These are phyloP conservation scores for Solanum ossicruentum DNA, from an alignment of 257 asterid species.

Conservation along the genomic window DNA sequence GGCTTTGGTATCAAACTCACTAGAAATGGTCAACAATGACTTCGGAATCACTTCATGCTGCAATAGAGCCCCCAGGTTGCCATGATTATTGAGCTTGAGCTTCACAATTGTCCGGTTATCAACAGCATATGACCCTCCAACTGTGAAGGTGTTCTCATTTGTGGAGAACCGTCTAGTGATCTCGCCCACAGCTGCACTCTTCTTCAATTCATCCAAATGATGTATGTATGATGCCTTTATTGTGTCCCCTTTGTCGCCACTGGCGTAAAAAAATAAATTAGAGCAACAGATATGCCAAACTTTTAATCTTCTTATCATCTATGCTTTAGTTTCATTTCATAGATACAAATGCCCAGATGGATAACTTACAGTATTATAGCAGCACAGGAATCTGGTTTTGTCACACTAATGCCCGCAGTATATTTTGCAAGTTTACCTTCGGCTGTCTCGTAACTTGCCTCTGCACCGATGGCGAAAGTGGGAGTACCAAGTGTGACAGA, in stretches of 20 bases:
- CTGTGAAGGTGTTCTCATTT: slow-evolving; percentile 67
- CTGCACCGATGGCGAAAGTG: slow-evolving; percentile 77
- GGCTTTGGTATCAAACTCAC: slow-evolving; percentile 73
- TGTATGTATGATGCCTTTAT: slow-evolving; percentile 58
- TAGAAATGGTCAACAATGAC: slow-evolving; percentile 54
- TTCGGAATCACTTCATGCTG: slow-evolving; percentile 61
- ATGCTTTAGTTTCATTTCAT: neutral
- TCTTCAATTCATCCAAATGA: slow-evolving; percentile 39
- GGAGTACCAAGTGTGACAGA: slow-evolving; percentile 72
- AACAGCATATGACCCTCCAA: slow-evolving; percentile 64
- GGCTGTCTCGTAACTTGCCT: slow-evolving; percentile 70
- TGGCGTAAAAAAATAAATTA: neutral
- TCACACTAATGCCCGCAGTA: slow-evolving; percentile 69
- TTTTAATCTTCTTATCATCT: neutral
- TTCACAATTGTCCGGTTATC: slow-evolving; percentile 50
- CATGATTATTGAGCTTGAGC: slow-evolving; percentile 68
- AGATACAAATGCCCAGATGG: neutral
- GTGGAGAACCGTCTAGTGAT: slow-evolving; percentile 57
- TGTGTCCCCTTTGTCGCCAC: slow-evolving; percentile 75
- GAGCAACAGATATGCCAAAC: neutral
- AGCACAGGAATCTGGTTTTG: slow-evolving; percentile 65
- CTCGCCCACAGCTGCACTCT: slow-evolving; percentile 54
- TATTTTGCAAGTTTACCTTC: slow-evolving; percentile 56
- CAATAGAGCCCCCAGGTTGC: slow-evolving; percentile 51
- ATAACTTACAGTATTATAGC: slow-evolving; percentile 58